These are phyloP conservation scores for Asterionellopsis glacialis DNA, from an alignment of 108 stramenopile genomes.

Conservation along the genomic window DNA sequence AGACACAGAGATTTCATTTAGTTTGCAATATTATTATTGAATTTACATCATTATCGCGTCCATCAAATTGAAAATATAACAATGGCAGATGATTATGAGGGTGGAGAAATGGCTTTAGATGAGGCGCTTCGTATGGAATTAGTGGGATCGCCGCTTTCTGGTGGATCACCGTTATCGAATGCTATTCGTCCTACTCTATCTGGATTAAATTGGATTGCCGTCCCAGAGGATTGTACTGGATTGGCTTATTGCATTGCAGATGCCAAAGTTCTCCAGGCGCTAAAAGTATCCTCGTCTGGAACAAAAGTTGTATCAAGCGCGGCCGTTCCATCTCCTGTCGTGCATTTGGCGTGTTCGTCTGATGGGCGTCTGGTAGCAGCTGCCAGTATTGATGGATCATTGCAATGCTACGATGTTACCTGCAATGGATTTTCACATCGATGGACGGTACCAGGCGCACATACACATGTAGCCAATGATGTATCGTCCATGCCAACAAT, in stretches of 20 bases:
- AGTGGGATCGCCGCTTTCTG: neutral
- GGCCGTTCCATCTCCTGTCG: conserved; percentile 11
- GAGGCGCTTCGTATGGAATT: too few species aligned
- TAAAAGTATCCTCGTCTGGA: neutral
- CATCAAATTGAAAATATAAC: too few species aligned
- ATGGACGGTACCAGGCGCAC: conserved; percentile 37
- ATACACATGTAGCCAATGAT: conserved; percentile 30
- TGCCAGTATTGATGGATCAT: conserved; percentile 34
- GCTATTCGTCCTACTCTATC: conserved; percentile 19
- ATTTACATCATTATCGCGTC: too few species aligned
- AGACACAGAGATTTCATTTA: too few species aligned
- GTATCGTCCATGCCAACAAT: conserved; percentile 3
- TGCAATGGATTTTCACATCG: conserved; percentile 10
- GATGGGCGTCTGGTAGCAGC: conserved; percentile 44
- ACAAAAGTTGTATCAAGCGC: conserved; percentile 2
- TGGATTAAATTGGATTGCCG: conserved; percentile 37
- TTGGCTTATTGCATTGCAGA: conserved; percentile 24
- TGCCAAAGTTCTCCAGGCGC: neutral
- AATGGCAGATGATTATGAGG: too few species aligned
- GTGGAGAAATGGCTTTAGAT: too few species aligned
- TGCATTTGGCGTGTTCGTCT: conserved; percentile 26
- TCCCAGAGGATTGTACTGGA: conserved; percentile 19
- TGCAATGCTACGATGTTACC: conserved; percentile 49
- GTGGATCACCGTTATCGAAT: neutral
- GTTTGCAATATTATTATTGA: too few species aligned